Evolutionary conservation across 305 asterid genomes (phyloP).

Genomic region (Fraxinus dipetala): DNA sequence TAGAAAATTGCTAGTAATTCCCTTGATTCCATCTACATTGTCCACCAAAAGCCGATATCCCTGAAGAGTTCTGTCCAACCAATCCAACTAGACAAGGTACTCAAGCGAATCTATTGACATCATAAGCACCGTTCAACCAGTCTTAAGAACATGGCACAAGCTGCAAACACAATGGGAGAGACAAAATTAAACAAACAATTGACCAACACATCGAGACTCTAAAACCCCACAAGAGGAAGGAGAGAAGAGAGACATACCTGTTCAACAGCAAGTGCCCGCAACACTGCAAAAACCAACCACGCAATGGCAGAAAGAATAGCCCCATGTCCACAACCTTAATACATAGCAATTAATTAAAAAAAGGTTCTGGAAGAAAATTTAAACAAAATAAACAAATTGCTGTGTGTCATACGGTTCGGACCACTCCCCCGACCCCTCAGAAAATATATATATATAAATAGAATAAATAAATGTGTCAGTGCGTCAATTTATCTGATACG

Average conservation of each 20-base stretch:
- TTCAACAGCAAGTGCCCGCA: slow-evolving; percentile 73
- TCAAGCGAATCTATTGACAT: slow-evolving; percentile 55
- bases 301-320: slow-evolving; percentile 63
- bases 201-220: background rate
- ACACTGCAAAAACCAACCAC: slow-evolving; percentile 66
- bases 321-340: slow-evolving; percentile 42
- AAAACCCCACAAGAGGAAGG: background rate
- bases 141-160: slow-evolving; percentile 73
- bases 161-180: slow-evolving; percentile 36
- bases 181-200: background rate
- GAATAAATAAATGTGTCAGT: background rate
- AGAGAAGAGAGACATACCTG: slow-evolving; percentile 40
- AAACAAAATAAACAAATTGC: background rate
- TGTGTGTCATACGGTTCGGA: background rate
- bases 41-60: slow-evolving; percentile 35
- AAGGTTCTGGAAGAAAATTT: background rate
- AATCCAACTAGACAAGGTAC: slow-evolving; percentile 52
- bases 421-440: background rate
- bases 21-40: slow-evolving; percentile 31
- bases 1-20: slow-evolving; percentile 30
- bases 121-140: slow-evolving; percentile 59
- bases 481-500: background rate
- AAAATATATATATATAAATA: background rate
- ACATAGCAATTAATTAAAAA: slow-evolving; percentile 1
- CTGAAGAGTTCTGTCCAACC: slow-evolving; percentile 37